A percentile compares a stretch with the other conserved stretches of the same genome.
phyloP scores from a whole-genome alignment of 345 rosid genomes.

The Aquilaria yunnanensis region DNA sequence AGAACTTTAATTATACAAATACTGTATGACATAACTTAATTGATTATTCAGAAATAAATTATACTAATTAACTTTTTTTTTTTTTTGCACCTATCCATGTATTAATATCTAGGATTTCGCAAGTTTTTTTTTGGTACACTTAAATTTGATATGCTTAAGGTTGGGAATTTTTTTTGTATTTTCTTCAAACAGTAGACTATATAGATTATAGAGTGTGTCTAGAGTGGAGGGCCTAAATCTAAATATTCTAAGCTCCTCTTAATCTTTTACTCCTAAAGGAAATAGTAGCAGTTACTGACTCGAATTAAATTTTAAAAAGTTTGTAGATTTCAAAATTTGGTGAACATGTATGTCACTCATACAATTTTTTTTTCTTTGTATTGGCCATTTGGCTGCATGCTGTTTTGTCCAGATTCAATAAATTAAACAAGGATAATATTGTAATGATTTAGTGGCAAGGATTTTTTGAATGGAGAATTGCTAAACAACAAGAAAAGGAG shows the following conservation, averaged over 20 bases:
- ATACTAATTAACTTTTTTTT: too few relatives aligned
- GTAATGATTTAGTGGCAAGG: conserved; percentile 21
- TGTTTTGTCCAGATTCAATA: conserved; percentile 5
- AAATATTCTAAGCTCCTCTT: conserved; percentile 1
- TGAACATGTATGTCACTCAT: too few relatives aligned
- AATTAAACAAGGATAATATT: conserved; percentile 10
- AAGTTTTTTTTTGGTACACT: too few relatives aligned
- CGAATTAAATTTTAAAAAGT: neutral
- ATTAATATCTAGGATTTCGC: too few relatives aligned
- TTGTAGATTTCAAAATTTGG: too few relatives aligned
- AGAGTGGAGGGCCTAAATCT: conserved; percentile 27
- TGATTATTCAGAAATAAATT: too few relatives aligned
- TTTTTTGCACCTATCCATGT: too few relatives aligned
- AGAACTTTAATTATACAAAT: too few relatives aligned
- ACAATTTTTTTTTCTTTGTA: neutral
- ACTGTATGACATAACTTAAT: too few relatives aligned
- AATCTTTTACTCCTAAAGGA: conserved; percentile 16
- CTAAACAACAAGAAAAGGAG: conserved; percentile 18
- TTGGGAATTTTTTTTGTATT: too few relatives aligned
- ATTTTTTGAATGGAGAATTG: conserved; percentile 18
- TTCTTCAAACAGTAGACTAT: too few relatives aligned
- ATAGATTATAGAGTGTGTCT: conserved; percentile 47
- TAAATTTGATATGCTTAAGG: too few relatives aligned
- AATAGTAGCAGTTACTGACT: conserved; percentile 10
- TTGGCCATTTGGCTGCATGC: neutral